Conservation (phyloP, 176 grass and related monocot genomes). For the Melocanna baccifera region DNA sequence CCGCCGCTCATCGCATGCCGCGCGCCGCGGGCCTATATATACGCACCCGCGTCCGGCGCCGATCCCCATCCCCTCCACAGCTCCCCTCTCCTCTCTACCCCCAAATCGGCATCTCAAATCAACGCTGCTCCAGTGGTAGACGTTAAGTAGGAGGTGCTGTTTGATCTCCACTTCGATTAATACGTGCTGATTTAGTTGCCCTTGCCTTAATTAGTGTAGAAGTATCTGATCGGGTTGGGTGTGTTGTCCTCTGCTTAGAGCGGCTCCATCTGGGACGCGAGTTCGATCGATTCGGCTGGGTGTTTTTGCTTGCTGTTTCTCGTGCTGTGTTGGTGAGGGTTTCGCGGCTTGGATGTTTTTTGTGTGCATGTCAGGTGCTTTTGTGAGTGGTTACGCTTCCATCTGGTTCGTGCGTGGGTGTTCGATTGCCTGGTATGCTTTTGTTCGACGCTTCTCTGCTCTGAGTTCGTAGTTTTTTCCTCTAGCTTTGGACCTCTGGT, state of each 20-base stretch:
- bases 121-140: neutral
- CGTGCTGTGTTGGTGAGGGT: neutral
- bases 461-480: neutral
- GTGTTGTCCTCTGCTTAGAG: neutral
- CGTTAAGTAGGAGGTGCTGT: neutral
- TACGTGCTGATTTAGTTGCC: neutral
- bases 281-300: neutral
- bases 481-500: neutral
- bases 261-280: neutral
- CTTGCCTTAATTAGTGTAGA: neutral
- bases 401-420: neutral
- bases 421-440: neutral
- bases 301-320: neutral
- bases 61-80: neutral
- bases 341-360: neutral
- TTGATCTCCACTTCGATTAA: neutral
- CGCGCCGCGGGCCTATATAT: conserved; percentile 4
- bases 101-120: neutral
- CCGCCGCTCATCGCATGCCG: neutral
- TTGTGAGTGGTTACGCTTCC: neutral
- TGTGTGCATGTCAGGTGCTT: neutral
- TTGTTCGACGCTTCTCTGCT: neutral
- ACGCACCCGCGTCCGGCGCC: neutral
- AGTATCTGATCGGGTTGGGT: neutral
- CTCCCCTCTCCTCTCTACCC: neutral